Percentiles rank a stretch among this genome's conserved stretches.
These are phyloP conservation scores for Penicillium mononematosum DNA, from an alignment of 495 filamentous ascomycete species.

Conservation along the genomic window DNA sequence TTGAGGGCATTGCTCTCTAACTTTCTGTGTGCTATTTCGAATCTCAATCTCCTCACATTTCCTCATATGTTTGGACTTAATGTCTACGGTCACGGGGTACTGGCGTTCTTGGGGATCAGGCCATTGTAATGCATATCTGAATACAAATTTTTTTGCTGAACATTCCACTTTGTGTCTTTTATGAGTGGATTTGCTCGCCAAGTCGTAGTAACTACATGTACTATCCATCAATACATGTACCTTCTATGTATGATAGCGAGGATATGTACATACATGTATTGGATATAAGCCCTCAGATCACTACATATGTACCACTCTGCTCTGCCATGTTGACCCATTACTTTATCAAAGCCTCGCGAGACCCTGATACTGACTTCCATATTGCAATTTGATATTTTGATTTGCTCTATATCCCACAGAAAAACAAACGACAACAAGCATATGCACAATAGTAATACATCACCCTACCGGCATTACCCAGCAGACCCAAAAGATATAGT, in stretches of 20 bases:
- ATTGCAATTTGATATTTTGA: constrained; percentile 19
- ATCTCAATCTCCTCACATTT: constrained; percentile 16
- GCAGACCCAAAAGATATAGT: constrained; percentile 2
- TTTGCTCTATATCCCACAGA: constrained; percentile 27
- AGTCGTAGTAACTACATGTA: not conserved
- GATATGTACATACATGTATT: no score
- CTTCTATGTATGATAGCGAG: no score
- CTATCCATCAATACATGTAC: not conserved
- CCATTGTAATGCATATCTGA: constrained; percentile 30
- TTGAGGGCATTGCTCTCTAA: constrained; percentile 6
- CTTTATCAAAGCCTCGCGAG: not conserved
- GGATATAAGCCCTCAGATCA: no score
- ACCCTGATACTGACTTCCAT: not conserved
- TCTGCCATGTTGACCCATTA: not conserved
- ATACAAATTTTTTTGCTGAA: constrained; percentile 18
- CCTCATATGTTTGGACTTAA: constrained; percentile 16
- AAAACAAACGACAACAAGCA: constrained; percentile 23
- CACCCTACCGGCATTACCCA: constrained; percentile 13
- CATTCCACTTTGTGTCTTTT: not conserved
- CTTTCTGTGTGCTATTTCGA: constrained; percentile 7
- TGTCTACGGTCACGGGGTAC: constrained; percentile 28
- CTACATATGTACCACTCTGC: not conserved
- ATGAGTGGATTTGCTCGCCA: not conserved
- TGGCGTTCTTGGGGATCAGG: constrained; percentile 27
- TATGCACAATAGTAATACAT: constrained; percentile 45